Percentiles rank a stretch among this genome's conserved stretches.
phyloP scores from a whole-genome alignment of 2,329 filamentous ascomycete genomes.

The Sporothrix pseudoabietina region DNA sequence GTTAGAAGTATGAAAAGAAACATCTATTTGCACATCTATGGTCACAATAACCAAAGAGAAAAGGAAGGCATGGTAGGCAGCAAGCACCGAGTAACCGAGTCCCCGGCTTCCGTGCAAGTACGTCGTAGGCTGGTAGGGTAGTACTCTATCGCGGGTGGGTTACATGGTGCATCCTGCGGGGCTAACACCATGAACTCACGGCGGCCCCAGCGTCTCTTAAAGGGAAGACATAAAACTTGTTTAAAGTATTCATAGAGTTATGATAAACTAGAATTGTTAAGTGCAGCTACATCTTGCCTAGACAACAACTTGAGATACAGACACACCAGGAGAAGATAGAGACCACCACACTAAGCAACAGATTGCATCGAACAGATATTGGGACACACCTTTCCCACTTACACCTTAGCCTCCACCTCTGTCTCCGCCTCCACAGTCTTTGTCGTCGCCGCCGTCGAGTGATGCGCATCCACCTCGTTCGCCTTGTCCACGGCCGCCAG shows the following conservation, averaged over 20 bases:
- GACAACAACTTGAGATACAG: not conserved
- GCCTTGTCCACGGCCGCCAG: conserved; percentile 34
- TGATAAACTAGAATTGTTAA: not conserved
- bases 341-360: not conserved
- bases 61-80: too few species aligned
- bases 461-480: conserved; percentile 7
- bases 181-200: not conserved
- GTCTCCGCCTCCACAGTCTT: not conserved
- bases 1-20: not conserved
- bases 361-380: not conserved
- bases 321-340: not conserved
- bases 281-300: not conserved
- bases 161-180: not conserved
- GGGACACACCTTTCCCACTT: not conserved
- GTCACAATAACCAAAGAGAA: not conserved
- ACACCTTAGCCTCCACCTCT: not conserved
- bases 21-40: not conserved
- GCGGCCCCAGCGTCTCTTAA: not conserved
- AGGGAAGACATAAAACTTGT: not conserved
- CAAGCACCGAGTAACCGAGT: too few species aligned
- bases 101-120: not conserved
- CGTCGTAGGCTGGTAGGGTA: not conserved
- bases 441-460: not conserved
- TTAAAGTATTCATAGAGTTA: not conserved
- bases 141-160: not conserved